Evolutionary conservation across 2,329 filamentous ascomycete genomes (phyloP), one percentile per base, ranked within the genome.

Genomic region (Aspergillus arachidicola): DNA sequence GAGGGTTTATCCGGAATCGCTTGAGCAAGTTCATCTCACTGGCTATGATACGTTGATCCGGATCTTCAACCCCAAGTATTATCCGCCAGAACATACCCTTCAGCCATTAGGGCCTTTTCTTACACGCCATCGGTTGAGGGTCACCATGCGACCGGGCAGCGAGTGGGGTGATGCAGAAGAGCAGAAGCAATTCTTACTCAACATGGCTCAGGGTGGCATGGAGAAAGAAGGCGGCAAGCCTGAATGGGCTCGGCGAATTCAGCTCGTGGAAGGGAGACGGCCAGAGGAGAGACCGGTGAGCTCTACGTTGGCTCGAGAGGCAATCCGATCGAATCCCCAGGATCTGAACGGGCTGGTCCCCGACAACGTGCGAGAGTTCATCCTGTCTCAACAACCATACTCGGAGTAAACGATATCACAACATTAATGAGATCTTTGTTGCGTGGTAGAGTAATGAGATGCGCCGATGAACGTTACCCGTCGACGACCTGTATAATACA

Each of bases 1-100:
- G 4, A 70, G 69, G 34, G 48, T 72, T 12, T 83, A 82, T 64
- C 71, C 78, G 0, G 36, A 59, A 2, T 65, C 71, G 4, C 58
- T 78, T 12, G 74, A 82, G 66, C 82, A 84, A 68, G 75, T 82
- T 43, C 82, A 83, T 73, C 73, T 84, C 26, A 81, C 76, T 1
- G 82, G 82, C 28, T 84, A 80, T 66, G 82, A 84, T 70, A 84
- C 82, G 1, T 64, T 84, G 61, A 77, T 81, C 48, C 79, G 82
- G 19, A 81, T 84, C 57, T 80, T 84, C 68, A 75, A 83, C 65
- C 66, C 79, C 6, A 83, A 82, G 64, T 84, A 84, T 66, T 84
- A 84, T 57, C 80, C 81, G 2, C 78, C 80, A 10, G 69, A 76
- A 10, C 76, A 81, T 58, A 81, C 75, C 4, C 69, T 84, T 21